These are phyloP conservation scores for Gossypium schwendimanii DNA, from an alignment of 441 rosid species.

Conservation along the genomic window DNA sequence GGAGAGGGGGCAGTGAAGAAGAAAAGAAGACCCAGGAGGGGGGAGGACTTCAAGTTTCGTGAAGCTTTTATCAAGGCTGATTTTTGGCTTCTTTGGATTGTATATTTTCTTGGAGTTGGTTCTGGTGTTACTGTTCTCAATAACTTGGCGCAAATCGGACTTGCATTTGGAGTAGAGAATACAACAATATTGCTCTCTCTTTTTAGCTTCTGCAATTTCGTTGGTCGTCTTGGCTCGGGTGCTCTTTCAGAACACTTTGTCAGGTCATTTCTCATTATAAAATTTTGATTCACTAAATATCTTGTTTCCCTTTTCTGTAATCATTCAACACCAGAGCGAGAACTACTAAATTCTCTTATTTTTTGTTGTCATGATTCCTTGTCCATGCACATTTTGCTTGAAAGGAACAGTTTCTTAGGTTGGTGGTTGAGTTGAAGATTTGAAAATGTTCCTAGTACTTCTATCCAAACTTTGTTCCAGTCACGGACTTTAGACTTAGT, in stretches of 20 bases:
- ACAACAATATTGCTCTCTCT: slow-evolving; percentile 55
- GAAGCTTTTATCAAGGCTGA: slow-evolving; percentile 46
- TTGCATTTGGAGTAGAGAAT: slow-evolving; percentile 51
- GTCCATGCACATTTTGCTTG: not conserved
- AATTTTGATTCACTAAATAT: not conserved
- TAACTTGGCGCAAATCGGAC: slow-evolving; percentile 78
- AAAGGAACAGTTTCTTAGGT: not conserved
- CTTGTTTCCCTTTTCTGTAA: no score
- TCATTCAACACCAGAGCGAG: no score
- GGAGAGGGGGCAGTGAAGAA: slow-evolving; percentile 90
- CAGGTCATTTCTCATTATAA: slow-evolving; percentile 37
- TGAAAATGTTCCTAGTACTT: not conserved
- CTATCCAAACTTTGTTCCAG: not conserved
- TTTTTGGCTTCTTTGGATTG: slow-evolving; percentile 42
- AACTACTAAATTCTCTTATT: no score
- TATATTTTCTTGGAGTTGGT: slow-evolving; percentile 82
- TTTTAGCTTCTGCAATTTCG: slow-evolving; percentile 84
- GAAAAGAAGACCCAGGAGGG: slow-evolving; percentile 80
- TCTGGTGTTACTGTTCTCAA: slow-evolving; percentile 83
- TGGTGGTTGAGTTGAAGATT: not conserved
- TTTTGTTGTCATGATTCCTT: not conserved
- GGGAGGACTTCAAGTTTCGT: slow-evolving; percentile 78
- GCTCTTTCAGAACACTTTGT: slow-evolving; percentile 85
- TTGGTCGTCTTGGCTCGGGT: slow-evolving; percentile 87
- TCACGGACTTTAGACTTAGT: not conserved